These are phyloP conservation scores for Linnemannia hyalina DNA, from an alignment of 192 early-diverging fungal genomes.

Conservation along the genomic window DNA sequence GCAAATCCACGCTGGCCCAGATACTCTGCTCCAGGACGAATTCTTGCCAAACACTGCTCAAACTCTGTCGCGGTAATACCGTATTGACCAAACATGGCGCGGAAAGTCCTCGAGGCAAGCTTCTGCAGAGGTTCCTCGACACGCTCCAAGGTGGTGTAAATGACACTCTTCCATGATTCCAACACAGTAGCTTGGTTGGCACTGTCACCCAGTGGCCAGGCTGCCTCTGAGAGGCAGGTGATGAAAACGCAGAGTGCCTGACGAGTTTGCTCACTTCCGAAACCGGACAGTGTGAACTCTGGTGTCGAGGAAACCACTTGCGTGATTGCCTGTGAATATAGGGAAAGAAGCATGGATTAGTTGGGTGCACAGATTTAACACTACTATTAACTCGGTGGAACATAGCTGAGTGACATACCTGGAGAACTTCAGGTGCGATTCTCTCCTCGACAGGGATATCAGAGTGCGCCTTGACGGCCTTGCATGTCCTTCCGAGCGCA, in stretches of 20 bases:
- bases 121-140: slow-evolving; percentile 76
- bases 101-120: slow-evolving; percentile 62
- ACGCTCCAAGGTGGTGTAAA: slow-evolving; percentile 69
- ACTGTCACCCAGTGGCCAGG: slow-evolving; percentile 48
- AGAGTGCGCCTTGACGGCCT: slow-evolving; percentile 34
- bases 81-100: slow-evolving; percentile 56
- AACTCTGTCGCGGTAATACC: slow-evolving; percentile 57
- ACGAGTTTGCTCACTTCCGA: slow-evolving; percentile 71
- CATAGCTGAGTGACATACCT: slow-evolving; percentile 6
- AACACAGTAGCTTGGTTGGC: slow-evolving; percentile 16
- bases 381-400: neutral
- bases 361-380: no score
- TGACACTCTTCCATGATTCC: slow-evolving; percentile 64
- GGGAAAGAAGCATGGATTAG: neutral
- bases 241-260: slow-evolving; percentile 67
- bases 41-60: slow-evolving; percentile 49
- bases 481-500: slow-evolving; percentile 39
- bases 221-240: slow-evolving; percentile 59
- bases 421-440: slow-evolving; percentile 12
- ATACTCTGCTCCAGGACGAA: slow-evolving; percentile 51
- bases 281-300: slow-evolving; percentile 62
- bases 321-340: slow-evolving; percentile 43
- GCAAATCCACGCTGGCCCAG: slow-evolving; percentile 72
- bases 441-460: slow-evolving; percentile 20
- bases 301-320: slow-evolving; percentile 56